Evolutionary conservation across 257 asterid species (phyloP), one percentile per base, ranked within the genome.

Genomic region (Avicennia marina): DNA sequence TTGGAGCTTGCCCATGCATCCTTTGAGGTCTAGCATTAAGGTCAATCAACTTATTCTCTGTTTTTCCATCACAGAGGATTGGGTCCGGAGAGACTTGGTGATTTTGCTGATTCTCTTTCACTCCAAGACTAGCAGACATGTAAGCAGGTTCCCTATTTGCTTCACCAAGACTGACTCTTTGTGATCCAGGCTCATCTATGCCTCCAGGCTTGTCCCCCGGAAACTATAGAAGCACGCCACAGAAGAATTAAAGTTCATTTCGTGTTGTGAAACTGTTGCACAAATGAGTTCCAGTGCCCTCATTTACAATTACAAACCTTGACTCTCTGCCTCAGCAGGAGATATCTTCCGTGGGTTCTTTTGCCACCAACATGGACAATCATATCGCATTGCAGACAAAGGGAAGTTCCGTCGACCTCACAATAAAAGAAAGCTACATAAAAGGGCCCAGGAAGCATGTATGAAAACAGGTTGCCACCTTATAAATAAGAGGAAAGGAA

Each of bases 261-360:
- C 41, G 10, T 11, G 22, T n/a, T 1, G n/a, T 51, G 4, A 3
- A 6, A 29, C 2, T 15, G 44, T 7, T 15, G n/a, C 15, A 9
- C 17, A 17, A 36, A 34, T 5, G 13, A 5, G 41, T 4, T 4
- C 41, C 41, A 36, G 6, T 36, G 3, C 41, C 41, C 34, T 41
- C 27, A 21, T 42, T 39, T 51, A 29, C 53, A 65, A 69, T 65
- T 53, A 83, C 93, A 76, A 83, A 90, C 98, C 98, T 90, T 94
- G 27, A 85, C 75, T 81, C 91, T 87, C 80, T 90, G 96, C 78
- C 98, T 85, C 64, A 87, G 63, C 58, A 90, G 70, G 58, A 90
- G 98, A 85, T 85, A 87, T 66, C 98, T 72, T 53, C 85, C 86
- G 59, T 90, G 98, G 63, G 98, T 90, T 87, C 96, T 75, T 87